Evolutionary conservation across 805 yeast genomes (phyloP), one percentile per base, ranked within the genome.

Genomic region (Metschnikowia shivogae): DNA sequence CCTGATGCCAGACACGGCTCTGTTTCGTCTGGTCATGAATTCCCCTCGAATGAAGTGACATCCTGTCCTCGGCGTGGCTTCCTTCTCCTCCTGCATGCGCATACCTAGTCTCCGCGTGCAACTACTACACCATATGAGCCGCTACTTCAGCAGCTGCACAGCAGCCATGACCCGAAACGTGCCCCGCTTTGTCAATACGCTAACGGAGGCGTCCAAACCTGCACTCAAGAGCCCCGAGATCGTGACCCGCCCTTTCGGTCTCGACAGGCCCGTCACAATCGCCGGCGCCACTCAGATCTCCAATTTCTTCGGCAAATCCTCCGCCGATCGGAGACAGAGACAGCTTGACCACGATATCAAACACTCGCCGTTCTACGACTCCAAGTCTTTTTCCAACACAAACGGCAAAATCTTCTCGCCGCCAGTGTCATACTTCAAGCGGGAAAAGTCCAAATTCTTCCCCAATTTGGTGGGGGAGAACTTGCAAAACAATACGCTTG

Each of bases 321-420:
- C 73, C 6, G 63, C 60, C 46, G 74, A 67, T 36, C 55, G 58
- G 39, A 58, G 74, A 48, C 72, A 68, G 43, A 59, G 62, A 48
- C 63, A 66, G 39, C 58, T 71, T 39, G 72, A 71, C 42, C 69
- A 69, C 47, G 76, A 71, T 39, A 60, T 71, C 34, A 61, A 60
- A 29, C 76, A 71, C 50, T 70, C 75, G 11, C 73, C 73, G 5
- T 65, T 70, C 52, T 70, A 67, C 47, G 76, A 71, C 45, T 60
- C 71, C 30, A 69, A 70, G 47, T 69, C 74, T 2, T 71, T 57
- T 42, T 50, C 40, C 28, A 84, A 83, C 54, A 86, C 92, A 2
- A 77, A 81, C 32, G 99, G 98, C 20, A 89, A 89, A 65, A 73
- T 90, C 50, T 93, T 89, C 68, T 69, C 76, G 13, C 78, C 96